Evolutionary conservation across 208 protist species (phyloP).

Genomic region (Leishmania arabica): DNA sequence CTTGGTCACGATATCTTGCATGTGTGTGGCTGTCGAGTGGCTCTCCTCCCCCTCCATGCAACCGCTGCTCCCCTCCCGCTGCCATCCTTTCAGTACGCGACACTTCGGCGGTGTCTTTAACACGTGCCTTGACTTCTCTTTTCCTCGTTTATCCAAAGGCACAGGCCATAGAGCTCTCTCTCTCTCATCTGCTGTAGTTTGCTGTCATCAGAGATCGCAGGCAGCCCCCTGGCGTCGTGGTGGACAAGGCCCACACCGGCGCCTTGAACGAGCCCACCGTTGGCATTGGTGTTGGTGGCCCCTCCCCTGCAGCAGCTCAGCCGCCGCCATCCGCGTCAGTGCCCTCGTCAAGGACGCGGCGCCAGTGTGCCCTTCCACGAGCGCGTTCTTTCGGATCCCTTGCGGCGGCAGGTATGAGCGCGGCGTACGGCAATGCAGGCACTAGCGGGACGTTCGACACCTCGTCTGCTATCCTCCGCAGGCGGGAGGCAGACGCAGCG

Average conservation of each 20-base stretch:
- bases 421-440: not conserved
- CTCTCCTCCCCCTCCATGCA: not conserved
- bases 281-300: not conserved
- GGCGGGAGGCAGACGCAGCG: slow-evolving; percentile 26
- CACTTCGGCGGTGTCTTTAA: not conserved
- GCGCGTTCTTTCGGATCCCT: not conserved
- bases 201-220: not conserved
- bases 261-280: slow-evolving; percentile 1
- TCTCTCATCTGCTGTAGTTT: not conserved
- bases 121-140: not conserved
- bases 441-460: not conserved
- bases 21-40: not conserved
- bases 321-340: not conserved
- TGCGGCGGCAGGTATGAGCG: not conserved
- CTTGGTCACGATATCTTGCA: not conserved
- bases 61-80: not conserved
- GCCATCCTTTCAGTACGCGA: not conserved
- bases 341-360: not conserved
- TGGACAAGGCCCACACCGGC: not conserved
- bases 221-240: not conserved
- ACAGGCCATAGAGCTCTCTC: not conserved
- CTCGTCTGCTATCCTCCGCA: not conserved
- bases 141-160: not conserved
- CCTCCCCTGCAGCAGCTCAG: not conserved
- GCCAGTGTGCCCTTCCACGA: not conserved